phyloP scores from a whole-genome alignment of 495 filamentous ascomycete genomes.

The Penicillium roqueforti region DNA sequence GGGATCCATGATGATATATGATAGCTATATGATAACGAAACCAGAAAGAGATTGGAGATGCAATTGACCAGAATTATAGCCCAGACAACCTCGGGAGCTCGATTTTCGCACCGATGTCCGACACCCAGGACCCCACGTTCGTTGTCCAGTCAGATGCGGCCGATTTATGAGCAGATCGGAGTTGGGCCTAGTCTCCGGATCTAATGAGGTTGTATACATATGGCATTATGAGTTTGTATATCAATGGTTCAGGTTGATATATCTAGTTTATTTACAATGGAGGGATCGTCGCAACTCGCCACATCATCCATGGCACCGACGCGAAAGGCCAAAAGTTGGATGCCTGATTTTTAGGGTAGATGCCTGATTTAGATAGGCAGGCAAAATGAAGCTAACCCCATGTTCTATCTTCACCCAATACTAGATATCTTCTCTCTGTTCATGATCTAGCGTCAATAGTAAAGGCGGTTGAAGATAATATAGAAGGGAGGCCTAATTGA shows the following conservation, averaged over 20 bases:
- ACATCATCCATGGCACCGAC: neutral
- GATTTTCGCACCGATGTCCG: constrained; percentile 22
- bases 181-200: constrained; percentile 23
- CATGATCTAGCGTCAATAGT: too few species aligned
- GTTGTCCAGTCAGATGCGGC: constrained; percentile 17
- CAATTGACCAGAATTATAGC: neutral
- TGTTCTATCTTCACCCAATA: too few species aligned
- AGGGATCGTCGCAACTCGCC: too few species aligned
- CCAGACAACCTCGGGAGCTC: constrained; percentile 1
- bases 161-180: constrained; percentile 25
- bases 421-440: too few species aligned
- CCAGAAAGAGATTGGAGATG: neutral
- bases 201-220: neutral
- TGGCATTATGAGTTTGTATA: neutral
- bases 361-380: too few species aligned
- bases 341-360: too few species aligned
- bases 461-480: too few species aligned
- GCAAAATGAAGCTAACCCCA: too few species aligned
- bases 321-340: too few species aligned
- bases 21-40: neutral
- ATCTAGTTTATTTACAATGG: neutral
- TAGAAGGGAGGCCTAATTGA: too few species aligned
- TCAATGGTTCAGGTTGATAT: neutral
- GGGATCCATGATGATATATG: constrained; percentile 21
- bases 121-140: constrained; percentile 19